Evolutionary conservation across 495 filamentous ascomycete species (phyloP).

Genomic region (Penicillium turbatum): DNA sequence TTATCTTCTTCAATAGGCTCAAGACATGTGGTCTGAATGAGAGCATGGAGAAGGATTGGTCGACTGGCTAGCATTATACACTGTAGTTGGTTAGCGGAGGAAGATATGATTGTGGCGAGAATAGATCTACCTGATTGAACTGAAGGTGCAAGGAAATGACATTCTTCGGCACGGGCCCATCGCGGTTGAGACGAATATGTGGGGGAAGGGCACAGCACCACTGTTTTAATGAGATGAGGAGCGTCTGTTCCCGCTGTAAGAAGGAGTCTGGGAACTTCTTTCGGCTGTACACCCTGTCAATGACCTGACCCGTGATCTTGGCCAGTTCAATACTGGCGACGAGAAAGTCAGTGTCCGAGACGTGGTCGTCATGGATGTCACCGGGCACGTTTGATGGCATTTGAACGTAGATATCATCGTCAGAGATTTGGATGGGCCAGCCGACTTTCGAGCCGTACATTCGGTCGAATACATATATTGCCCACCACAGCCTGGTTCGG

Average conservation of each 20-base stretch:
- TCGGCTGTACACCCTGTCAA: slow-evolving; percentile 27
- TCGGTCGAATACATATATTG: slow-evolving; percentile 33
- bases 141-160: slow-evolving; percentile 31
- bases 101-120: too few species aligned
- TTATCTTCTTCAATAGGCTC: slow-evolving; percentile 7
- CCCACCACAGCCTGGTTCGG: slow-evolving; percentile 31
- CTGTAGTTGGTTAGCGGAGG: slow-evolving; percentile 11
- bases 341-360: slow-evolving; percentile 23
- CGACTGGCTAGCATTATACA: slow-evolving; percentile 32
- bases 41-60: slow-evolving; percentile 27
- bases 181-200: slow-evolving; percentile 20
- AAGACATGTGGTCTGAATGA: slow-evolving; percentile 18
- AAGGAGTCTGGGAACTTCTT: slow-evolving; percentile 24
- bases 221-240: slow-evolving; percentile 26
- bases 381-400: slow-evolving; percentile 22
- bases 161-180: slow-evolving; percentile 18
- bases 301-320: slow-evolving; percentile 21
- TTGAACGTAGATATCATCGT: slow-evolving; percentile 32
- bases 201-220: slow-evolving; percentile 28
- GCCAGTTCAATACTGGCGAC: slow-evolving; percentile 23
- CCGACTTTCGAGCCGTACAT: slow-evolving; percentile 33
- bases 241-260: slow-evolving; percentile 28
- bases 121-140: slow-evolving; percentile 30
- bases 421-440: slow-evolving; percentile 26
- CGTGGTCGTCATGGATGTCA: slow-evolving; percentile 18